These are phyloP conservation scores for Fusarium sublunatum DNA, from an alignment of 2,329 filamentous ascomycete species.

Conservation along the genomic window DNA sequence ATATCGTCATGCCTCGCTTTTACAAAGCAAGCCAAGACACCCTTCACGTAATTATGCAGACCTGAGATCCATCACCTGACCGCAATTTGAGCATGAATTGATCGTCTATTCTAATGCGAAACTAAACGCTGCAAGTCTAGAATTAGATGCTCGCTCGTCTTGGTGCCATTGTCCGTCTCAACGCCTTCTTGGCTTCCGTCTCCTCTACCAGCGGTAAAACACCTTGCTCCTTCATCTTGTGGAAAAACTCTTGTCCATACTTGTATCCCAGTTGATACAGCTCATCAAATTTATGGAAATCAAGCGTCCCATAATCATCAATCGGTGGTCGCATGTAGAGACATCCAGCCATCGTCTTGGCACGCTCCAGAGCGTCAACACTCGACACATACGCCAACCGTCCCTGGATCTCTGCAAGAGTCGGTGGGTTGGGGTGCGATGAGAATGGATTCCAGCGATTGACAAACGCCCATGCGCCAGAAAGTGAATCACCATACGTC, in stretches of 20 bases:
- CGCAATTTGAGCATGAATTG: constrained; percentile 1
- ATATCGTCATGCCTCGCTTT: constrained; percentile 27
- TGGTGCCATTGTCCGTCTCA: constrained; percentile 83
- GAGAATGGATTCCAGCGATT: constrained; percentile 99
- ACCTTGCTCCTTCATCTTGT: constrained; percentile 80
- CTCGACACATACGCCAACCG: constrained; percentile 94
- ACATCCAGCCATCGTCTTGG: constrained; percentile 90
- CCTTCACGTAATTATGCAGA: constrained; percentile 18
- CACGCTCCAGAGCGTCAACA: constrained; percentile 92
- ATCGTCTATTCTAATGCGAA: constrained; percentile 8
- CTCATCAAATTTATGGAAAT: constrained; percentile 98
- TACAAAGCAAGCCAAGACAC: constrained; percentile 19
- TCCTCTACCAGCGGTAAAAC: constrained; percentile 76
- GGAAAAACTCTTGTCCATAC: constrained; percentile 84
- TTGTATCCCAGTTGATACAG: constrained; percentile 90
- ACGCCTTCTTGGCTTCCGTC: constrained; percentile 79
- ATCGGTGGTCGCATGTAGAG: constrained; percentile 97
- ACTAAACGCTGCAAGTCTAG: background rate
- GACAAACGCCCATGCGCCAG: constrained; percentile 92
- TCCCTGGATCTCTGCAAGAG: constrained; percentile 94
- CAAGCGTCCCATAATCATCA: constrained; percentile 91
- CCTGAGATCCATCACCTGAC: constrained; percentile 8
- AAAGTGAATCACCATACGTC: constrained; percentile 91
- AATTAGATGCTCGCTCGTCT: constrained; percentile 78
- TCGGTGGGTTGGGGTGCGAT: constrained; percentile 88